phyloP scores from a whole-genome alignment of 2,329 filamentous ascomycete genomes.

The Pyrenophora seminiperda region DNA sequence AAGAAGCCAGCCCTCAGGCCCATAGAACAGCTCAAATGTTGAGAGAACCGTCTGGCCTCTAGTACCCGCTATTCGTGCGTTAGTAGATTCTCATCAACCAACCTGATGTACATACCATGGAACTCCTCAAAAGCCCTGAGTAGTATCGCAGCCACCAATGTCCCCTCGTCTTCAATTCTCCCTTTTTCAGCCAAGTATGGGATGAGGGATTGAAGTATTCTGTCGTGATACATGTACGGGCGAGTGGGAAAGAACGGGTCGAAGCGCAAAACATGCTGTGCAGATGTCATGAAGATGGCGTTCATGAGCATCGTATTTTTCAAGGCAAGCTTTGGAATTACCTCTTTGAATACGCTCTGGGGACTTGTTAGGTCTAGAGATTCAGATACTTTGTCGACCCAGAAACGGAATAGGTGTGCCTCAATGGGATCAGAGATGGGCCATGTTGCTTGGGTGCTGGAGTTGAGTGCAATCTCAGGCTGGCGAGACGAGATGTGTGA shows the following conservation, averaged over 20 bases:
- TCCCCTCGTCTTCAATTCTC: conserved; percentile 24
- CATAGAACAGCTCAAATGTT: conserved; percentile 24
- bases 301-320: conserved; percentile 49
- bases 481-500: conserved; percentile 4
- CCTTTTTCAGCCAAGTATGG: conserved; percentile 23
- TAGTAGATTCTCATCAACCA: neutral
- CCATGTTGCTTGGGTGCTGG: conserved; percentile 3
- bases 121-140: conserved; percentile 26
- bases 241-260: conserved; percentile 18
- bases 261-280: conserved; percentile 45
- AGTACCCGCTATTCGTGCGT: conserved; percentile 22
- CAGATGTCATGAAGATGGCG: conserved; percentile 48
- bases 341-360: conserved; percentile 13
- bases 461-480: neutral
- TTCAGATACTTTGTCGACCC: conserved; percentile 17
- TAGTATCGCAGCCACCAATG: conserved; percentile 23
- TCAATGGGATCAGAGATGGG: conserved; percentile 18
- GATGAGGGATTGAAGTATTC: conserved; percentile 21
- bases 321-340: conserved; percentile 27
- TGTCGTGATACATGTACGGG: conserved; percentile 26
- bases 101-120: conserved; percentile 15
- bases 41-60: conserved; percentile 22
- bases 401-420: conserved; percentile 23
- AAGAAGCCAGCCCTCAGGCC: conserved; percentile 18
- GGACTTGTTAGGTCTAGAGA: conserved; percentile 24